Conservation (phyloP, 2,329 filamentous ascomycete genomes). For the Fusarium incarnatum region DNA sequence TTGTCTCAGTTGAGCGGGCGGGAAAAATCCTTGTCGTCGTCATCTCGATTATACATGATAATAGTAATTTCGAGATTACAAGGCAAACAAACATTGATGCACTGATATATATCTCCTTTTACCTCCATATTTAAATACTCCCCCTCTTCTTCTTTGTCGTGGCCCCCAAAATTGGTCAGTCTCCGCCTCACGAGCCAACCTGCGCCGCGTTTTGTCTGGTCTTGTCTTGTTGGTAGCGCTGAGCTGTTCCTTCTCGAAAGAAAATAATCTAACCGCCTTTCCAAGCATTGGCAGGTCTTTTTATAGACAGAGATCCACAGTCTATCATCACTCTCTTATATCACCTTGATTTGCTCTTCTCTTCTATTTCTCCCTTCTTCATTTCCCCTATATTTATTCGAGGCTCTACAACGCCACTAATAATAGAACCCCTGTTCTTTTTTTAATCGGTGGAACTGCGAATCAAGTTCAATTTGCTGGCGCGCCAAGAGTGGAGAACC, state of each 20-base stretch:
- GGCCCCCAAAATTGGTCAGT: conserved; percentile 24
- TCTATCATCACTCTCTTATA: no score
- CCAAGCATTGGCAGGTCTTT: conserved; percentile 14
- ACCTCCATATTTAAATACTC: not conserved
- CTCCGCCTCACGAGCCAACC: conserved; percentile 37
- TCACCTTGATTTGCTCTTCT: no score
- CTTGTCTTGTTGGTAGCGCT: conserved; percentile 20
- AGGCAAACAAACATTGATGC: not conserved
- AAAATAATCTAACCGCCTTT: conserved; percentile 22
- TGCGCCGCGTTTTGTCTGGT: conserved; percentile 26
- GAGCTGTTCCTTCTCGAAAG: conserved; percentile 20
- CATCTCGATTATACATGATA: conserved; percentile 17
- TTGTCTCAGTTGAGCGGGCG: conserved; percentile 26
- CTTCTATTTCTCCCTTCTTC: not conserved
- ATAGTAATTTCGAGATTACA: not conserved
- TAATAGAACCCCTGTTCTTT: conserved; percentile 27
- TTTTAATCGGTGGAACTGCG: conserved; percentile 14
- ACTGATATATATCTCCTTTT: not conserved
- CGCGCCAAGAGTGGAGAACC: conserved; percentile 45
- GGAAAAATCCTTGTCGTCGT: conserved; percentile 21
- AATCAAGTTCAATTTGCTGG: conserved; percentile 21
- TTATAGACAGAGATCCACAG: conserved; percentile 2
- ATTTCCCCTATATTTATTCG: conserved; percentile 19
- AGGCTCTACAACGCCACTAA: conserved; percentile 9
- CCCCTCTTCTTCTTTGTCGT: not conserved